A percentile compares a stretch with the other conserved stretches of the same genome.
These are phyloP conservation scores for Candolleomyces efflorescens DNA, from an alignment of 768 basidiomycete species.

Conservation along the genomic window DNA sequence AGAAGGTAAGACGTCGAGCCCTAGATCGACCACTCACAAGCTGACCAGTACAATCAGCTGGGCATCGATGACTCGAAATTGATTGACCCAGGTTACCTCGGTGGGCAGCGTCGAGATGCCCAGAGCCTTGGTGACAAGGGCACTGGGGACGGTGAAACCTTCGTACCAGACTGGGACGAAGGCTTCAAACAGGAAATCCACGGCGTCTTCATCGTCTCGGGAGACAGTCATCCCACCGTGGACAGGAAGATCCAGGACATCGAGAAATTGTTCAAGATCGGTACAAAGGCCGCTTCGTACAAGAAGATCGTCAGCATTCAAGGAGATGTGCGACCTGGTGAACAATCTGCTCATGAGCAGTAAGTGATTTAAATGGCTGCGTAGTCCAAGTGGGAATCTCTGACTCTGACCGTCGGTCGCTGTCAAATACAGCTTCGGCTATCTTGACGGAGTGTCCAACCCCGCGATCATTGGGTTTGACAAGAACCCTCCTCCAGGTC, in stretches of 20 bases:
- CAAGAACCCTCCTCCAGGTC: constrained; percentile 30
- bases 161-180: constrained; percentile 43
- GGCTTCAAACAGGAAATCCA: constrained; percentile 44
- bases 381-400: background rate
- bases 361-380: constrained; percentile 15
- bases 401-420: background rate
- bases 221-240: constrained; percentile 35
- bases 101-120: constrained; percentile 40
- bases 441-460: constrained; percentile 49
- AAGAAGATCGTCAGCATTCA: constrained; percentile 31
- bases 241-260: constrained; percentile 30
- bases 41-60: constrained; percentile 21
- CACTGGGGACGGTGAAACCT: constrained; percentile 13
- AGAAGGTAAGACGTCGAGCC: constrained; percentile 21
- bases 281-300: constrained; percentile 27
- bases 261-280: constrained; percentile 31
- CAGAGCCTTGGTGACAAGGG: constrained; percentile 30
- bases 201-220: constrained; percentile 47
- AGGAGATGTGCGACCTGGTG: constrained; percentile 42
- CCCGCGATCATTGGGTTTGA: constrained; percentile 41
- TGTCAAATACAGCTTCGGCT: constrained; percentile 39
- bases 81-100: constrained; percentile 29
- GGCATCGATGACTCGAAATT: constrained; percentile 37
- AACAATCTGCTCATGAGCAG: constrained; percentile 45
- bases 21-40: background rate